A percentile compares a stretch with the other conserved stretches of the same genome.
Conservation (phyloP, 2,329 filamentous ascomycete species). For the Pseudogymnoascus sp. region DNA sequence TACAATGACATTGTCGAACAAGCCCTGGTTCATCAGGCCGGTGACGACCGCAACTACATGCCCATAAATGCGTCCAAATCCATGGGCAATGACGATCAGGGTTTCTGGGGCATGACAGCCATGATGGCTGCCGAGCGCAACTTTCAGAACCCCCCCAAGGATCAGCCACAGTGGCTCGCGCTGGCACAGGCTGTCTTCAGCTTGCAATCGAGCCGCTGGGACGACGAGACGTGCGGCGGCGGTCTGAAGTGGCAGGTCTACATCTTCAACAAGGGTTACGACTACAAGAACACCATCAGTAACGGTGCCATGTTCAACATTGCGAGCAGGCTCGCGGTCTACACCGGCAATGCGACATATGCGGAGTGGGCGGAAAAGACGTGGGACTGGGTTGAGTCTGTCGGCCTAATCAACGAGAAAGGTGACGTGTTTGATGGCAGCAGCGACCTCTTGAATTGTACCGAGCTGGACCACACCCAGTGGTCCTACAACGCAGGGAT, state of each 20-base stretch:
- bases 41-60: constrained; percentile 45
- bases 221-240: constrained; percentile 54
- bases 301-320: constrained; percentile 51
- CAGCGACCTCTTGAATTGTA: constrained; percentile 47
- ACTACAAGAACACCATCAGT: constrained; percentile 59
- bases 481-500: constrained; percentile 60
- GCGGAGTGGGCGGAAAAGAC: constrained; percentile 62
- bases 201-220: constrained; percentile 63
- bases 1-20: constrained; percentile 46
- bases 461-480: constrained; percentile 47
- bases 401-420: constrained; percentile 48
- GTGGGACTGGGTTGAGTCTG: constrained; percentile 56
- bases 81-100: constrained; percentile 65
- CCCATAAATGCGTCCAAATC: constrained; percentile 44
- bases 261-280: constrained; percentile 66
- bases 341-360: constrained; percentile 67
- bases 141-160: constrained; percentile 43
- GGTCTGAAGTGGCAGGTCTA: constrained; percentile 77
- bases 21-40: constrained; percentile 48
- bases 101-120: constrained; percentile 58
- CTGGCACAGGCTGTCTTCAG: constrained; percentile 72
- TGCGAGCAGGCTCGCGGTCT: constrained; percentile 58
- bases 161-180: constrained; percentile 54
- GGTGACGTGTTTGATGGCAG: constrained; percentile 48
- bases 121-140: constrained; percentile 60